Evolutionary conservation across 2,329 filamentous ascomycete species (phyloP).

Genomic region (Fusarium staphyleae): DNA sequence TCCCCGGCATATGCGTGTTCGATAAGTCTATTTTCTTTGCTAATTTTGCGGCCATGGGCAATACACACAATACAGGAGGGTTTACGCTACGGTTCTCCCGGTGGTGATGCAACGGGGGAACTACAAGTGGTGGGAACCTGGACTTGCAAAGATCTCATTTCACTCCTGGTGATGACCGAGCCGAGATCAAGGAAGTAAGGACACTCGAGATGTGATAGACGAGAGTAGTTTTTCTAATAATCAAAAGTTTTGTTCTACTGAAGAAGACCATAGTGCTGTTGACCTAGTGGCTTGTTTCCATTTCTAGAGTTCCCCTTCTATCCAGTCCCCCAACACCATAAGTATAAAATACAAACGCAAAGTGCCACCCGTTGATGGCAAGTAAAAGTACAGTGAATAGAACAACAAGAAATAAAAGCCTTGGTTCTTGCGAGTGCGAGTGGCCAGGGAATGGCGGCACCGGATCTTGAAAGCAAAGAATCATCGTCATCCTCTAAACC

Average conservation of each 20-base stretch:
- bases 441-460: no score
- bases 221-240: constrained; percentile 15
- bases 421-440: no score
- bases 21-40: constrained; percentile 19
- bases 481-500: no score
- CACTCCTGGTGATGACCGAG: background rate
- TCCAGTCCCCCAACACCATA: no score
- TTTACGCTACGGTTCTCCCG: constrained; percentile 7
- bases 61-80: constrained; percentile 10
- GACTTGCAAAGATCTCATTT: no score
- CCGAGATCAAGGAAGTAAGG: background rate
- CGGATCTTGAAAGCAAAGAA: no score
- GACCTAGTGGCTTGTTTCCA: no score
- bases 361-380: background rate
- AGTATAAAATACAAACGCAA: background rate
- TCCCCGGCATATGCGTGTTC: background rate
- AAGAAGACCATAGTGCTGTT: no score
- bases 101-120: constrained; percentile 5
- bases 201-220: constrained; percentile 14
- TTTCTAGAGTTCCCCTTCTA: no score
- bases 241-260: constrained; percentile 3
- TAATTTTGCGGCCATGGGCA: constrained; percentile 9
- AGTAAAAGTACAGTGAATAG: background rate
- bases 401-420: background rate
- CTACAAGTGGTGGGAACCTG: constrained; percentile 20